A percentile compares a stretch with the other conserved stretches of the same genome.
Evolutionary conservation across 2,329 filamentous ascomycete genomes (phyloP).

Genomic region (Leptodontidium sp.): DNA sequence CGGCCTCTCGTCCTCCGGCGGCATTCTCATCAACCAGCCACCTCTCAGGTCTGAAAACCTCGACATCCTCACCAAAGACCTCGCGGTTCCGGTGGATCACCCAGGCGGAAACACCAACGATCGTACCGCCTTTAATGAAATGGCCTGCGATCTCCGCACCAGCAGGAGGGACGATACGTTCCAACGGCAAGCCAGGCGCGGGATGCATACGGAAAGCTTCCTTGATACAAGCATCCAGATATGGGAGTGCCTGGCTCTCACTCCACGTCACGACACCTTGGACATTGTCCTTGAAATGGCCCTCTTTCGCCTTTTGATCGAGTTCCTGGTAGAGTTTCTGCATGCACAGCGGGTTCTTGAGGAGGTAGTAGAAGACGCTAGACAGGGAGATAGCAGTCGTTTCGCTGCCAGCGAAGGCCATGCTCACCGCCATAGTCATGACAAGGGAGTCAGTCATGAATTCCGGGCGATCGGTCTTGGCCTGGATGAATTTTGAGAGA

Average conservation of each 20-base stretch:
- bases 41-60: slow-evolving; percentile 72
- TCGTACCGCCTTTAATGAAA: slow-evolving; percentile 72
- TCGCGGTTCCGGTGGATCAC: slow-evolving; percentile 73
- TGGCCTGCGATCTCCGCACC: slow-evolving; percentile 70
- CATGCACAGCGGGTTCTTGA: slow-evolving; percentile 67
- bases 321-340: slow-evolving; percentile 66
- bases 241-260: slow-evolving; percentile 74
- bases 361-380: slow-evolving; percentile 76
- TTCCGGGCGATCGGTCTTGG: slow-evolving; percentile 70
- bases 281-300: slow-evolving; percentile 58
- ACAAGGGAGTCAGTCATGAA: slow-evolving; percentile 77
- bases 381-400: slow-evolving; percentile 80
- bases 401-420: slow-evolving; percentile 79
- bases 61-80: slow-evolving; percentile 73
- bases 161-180: slow-evolving; percentile 73
- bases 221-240: slow-evolving; percentile 80
- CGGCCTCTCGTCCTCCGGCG: slow-evolving; percentile 45
- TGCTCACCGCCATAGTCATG: slow-evolving; percentile 74
- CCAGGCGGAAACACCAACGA: slow-evolving; percentile 80
- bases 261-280: slow-evolving; percentile 72
- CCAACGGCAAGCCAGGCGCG: slow-evolving; percentile 74
- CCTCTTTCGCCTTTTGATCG: slow-evolving; percentile 62
- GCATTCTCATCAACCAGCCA: slow-evolving; percentile 60
- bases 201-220: slow-evolving; percentile 82
- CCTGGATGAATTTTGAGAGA: slow-evolving; percentile 76